Evolutionary conservation across 2,329 filamentous ascomycete species (phyloP), one percentile per base, ranked within the genome.

Genomic region (Beauveria scarabaeidicola): DNA sequence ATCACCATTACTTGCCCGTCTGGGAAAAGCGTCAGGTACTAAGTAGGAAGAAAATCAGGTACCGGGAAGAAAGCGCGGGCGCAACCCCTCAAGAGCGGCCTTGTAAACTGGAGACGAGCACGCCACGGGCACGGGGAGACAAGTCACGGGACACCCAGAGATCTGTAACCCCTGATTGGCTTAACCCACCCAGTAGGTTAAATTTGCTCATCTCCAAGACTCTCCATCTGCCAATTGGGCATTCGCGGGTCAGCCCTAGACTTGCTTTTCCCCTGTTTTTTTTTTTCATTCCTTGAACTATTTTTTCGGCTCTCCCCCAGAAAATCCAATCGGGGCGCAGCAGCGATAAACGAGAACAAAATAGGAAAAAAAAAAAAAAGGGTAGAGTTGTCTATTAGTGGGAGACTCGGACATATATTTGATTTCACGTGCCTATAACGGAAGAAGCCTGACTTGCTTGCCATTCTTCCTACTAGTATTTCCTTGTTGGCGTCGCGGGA

Each of bases 21-120:
- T 23, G 17, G 61, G 63, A 21, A 56, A 65, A 61, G 64, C 61
- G 63, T 46, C 64, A 63, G 63, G 62, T 54, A 65, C 61, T 38
- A n/a, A n/a, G n/a, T n/a, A 11, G 48, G 11, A 36, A 4, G 32
- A 36, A 36, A 36, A 36, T 36, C 32, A 36, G 32, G 32, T 36
- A 36, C 32, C 32, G 32, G 32, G 32, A 36, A 36, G 32, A 36
- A 13, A 36, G 32, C 32, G 32, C 32, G 15, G 46, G 46, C 46
- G 25, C 13, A 25, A n/a, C 25, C 7, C 11, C n/a, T 23, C 21
- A 5, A 44, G 21, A 44, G n/a, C 8, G 41, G n/a, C n/a, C 41
- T 44, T 44, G 41, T 44, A 44, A 44, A 44, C 41, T 44, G 41
- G 41, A 44, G 41, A 36, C 41, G 21, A 8, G 41, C 41, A 44